phyloP scores from a whole-genome alignment of 1,284 basidiomycete genomes.

The Rhizoctonia solani region DNA sequence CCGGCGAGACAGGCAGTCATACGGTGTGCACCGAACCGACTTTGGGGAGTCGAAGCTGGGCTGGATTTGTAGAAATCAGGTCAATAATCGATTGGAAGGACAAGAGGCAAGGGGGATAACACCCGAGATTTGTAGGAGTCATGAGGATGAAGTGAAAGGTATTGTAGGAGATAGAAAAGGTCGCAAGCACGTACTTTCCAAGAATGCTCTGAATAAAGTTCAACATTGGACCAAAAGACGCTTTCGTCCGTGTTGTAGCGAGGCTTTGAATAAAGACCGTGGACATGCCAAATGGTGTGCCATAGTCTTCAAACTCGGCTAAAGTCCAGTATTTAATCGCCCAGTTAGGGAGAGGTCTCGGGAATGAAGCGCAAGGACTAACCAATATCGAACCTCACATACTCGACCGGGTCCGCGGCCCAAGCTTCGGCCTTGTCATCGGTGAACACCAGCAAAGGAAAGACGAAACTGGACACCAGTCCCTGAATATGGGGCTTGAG shows the following conservation, averaged over 20 bases:
- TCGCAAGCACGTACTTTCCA: slow-evolving; percentile 56
- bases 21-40: slow-evolving; percentile 81
- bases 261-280: slow-evolving; percentile 78
- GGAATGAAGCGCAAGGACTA: slow-evolving; percentile 44
- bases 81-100: neutral
- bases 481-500: slow-evolving; percentile 80
- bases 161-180: neutral
- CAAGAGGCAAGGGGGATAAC: neutral
- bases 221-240: slow-evolving; percentile 76
- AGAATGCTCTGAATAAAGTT: slow-evolving; percentile 74
- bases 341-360: neutral
- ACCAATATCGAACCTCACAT: slow-evolving; percentile 73
- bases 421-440: slow-evolving; percentile 67
- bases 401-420: slow-evolving; percentile 79
- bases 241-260: slow-evolving; percentile 74
- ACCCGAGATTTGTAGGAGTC: too few relatives aligned
- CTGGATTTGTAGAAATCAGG: neutral
- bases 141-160: neutral
- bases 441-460: slow-evolving; percentile 83
- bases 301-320: slow-evolving; percentile 81
- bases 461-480: slow-evolving; percentile 75
- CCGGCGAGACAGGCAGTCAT: slow-evolving; percentile 75
- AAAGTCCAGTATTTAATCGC: neutral
- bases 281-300: slow-evolving; percentile 74
- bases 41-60: slow-evolving; percentile 53